phyloP scores from a whole-genome alignment of 495 filamentous ascomycete genomes.

The Podospora pseudopauciseta region DNA sequence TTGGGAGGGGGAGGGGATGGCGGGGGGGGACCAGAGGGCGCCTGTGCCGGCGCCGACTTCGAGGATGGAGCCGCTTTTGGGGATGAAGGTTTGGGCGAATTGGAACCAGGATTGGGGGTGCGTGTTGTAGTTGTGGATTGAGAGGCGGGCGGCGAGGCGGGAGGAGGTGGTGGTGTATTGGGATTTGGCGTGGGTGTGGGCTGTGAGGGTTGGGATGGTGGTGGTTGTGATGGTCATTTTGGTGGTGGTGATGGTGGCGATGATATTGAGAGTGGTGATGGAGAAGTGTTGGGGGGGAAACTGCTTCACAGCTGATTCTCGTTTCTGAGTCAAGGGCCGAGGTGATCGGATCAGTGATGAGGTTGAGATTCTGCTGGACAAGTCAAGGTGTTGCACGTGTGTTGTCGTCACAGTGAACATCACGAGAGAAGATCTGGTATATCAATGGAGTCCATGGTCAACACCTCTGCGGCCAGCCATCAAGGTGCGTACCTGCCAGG shows the following conservation, averaged over 20 bases:
- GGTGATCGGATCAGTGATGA: neutral
- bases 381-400: neutral
- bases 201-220: neutral
- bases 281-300: no score
- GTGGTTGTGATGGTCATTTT: neutral
- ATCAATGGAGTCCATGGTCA: neutral
- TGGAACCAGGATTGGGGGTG: slow-evolving; percentile 10
- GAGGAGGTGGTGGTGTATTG: slow-evolving; percentile 14
- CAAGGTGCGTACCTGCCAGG: neutral
- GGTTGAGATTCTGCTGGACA: neutral
- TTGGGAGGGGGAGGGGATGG: neutral
- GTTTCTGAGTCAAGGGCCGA: no score
- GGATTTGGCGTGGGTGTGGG: slow-evolving; percentile 8
- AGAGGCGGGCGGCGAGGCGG: slow-evolving; percentile 12
- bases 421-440: neutral
- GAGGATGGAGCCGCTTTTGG: slow-evolving; percentile 10
- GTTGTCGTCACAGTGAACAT: neutral
- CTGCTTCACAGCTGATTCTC: no score
- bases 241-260: neutral
- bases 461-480: neutral
- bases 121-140: slow-evolving; percentile 16
- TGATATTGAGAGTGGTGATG: no score
- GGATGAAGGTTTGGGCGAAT: slow-evolving; percentile 11
- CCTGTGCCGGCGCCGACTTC: slow-evolving; percentile 17
- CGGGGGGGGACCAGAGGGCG: slow-evolving; percentile 7